These are phyloP conservation scores for Incumbomyces lentus DNA, from an alignment of 2,329 filamentous ascomycete species.

Conservation along the genomic window DNA sequence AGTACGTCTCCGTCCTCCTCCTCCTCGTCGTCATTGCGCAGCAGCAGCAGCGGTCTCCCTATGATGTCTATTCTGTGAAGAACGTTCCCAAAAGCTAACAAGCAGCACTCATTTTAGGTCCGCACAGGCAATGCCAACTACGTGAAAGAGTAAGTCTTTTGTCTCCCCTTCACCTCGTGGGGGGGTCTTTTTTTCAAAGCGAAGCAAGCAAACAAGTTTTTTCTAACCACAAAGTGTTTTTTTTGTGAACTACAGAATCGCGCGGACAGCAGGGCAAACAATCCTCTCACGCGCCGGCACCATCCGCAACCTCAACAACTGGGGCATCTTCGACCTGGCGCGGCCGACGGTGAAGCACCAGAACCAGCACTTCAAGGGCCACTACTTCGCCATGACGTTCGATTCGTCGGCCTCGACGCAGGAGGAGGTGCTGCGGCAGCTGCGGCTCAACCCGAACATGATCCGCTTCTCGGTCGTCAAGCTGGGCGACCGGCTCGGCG, in stretches of 20 bases:
- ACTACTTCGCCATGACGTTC: constrained; percentile 98
- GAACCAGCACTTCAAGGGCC: constrained; percentile 69
- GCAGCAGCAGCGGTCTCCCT: too few species aligned
- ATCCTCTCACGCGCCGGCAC: constrained; percentile 78
- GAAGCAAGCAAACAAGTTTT: too few species aligned
- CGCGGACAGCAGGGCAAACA: constrained; percentile 69
- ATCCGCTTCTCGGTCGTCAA: constrained; percentile 80
- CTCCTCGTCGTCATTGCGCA: too few species aligned
- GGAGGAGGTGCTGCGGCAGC: constrained; percentile 60
- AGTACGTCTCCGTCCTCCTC: constrained; percentile 46
- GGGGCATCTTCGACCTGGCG: constrained; percentile 84
- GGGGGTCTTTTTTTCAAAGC: too few species aligned
- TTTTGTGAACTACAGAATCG: constrained; percentile 78
- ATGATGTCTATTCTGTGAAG: too few species aligned
- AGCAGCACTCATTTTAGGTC: too few species aligned
- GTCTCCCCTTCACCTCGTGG: constrained; percentile 10
- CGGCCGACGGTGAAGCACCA: constrained; percentile 70
- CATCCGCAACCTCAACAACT: constrained; percentile 85
- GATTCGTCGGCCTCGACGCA: constrained; percentile 68
- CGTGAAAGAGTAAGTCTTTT: constrained; percentile 74
- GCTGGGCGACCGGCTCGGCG: constrained; percentile 58
- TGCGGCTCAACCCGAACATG: constrained; percentile 81
- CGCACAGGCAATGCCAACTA: constrained; percentile 81
- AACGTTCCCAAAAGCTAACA: too few species aligned
- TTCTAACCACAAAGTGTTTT: too few species aligned